A percentile compares a stretch with the other conserved stretches of the same genome.
Conservation (phyloP, 441 rosid genomes). For the Syzygium malaccense region DNA sequence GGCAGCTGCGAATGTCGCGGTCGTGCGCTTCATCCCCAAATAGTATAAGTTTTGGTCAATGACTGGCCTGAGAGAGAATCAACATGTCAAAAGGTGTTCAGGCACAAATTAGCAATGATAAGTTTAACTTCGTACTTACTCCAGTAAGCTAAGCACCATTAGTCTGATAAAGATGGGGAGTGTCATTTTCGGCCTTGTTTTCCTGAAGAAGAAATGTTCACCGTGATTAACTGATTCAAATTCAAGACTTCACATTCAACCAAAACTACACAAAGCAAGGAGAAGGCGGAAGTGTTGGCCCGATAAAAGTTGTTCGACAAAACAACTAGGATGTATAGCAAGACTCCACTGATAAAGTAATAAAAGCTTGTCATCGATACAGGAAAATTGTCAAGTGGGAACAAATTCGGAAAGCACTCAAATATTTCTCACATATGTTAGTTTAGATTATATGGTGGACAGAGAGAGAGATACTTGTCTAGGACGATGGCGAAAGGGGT, state of each 20-base stretch:
- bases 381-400: background rate
- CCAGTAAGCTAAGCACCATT: constrained; percentile 57
- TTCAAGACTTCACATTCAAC: background rate
- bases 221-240: background rate
- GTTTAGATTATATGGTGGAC: background rate
- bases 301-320: background rate
- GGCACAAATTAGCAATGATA: background rate
- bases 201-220: constrained; percentile 32
- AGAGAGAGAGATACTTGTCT: constrained; percentile 42
- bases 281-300: background rate
- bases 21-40: constrained; percentile 77
- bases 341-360: background rate
- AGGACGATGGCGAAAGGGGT: constrained; percentile 68
- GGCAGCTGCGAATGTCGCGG: constrained; percentile 87
- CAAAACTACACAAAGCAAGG: background rate
- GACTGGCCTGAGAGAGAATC: constrained; percentile 55
- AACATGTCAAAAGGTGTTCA: background rate
- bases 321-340: background rate
- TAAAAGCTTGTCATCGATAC: background rate
- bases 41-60: constrained; percentile 83
- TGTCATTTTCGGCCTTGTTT: constrained; percentile 82
- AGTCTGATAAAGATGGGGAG: constrained; percentile 51
- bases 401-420: background rate
- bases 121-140: constrained; percentile 31
- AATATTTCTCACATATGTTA: background rate